phyloP scores from a whole-genome alignment of 495 filamentous ascomycete genomes.

The Pseudevernia furfuracea region DNA sequence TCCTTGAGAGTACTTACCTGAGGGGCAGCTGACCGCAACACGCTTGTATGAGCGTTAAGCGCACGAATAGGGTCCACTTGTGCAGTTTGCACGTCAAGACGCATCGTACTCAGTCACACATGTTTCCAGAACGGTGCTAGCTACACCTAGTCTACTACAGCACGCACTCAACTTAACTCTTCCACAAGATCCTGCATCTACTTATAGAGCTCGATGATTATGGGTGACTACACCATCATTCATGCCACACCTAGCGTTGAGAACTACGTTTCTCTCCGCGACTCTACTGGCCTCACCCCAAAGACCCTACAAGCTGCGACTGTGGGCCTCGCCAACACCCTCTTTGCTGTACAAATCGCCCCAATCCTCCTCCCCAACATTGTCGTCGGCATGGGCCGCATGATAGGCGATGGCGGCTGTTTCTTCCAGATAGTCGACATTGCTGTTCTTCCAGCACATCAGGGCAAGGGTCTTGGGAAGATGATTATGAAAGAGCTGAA shows the following conservation, averaged over 20 bases:
- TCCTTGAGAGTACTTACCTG: too few species aligned
- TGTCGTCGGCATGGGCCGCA: constrained; percentile 41
- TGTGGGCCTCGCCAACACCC: constrained; percentile 20
- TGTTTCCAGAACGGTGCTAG: neutral
- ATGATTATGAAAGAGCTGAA: constrained; percentile 39
- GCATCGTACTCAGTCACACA: too few species aligned
- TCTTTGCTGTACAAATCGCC: constrained; percentile 16
- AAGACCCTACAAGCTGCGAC: constrained; percentile 16
- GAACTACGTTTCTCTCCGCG: constrained; percentile 13
- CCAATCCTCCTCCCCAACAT: neutral
- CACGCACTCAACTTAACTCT: neutral
- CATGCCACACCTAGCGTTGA: constrained; percentile 11
- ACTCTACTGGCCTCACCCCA: constrained; percentile 14
- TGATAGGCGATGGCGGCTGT: constrained; percentile 48
- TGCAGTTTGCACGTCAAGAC: too few species aligned
- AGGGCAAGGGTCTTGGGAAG: constrained; percentile 43
- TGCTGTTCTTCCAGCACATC: constrained; percentile 42
- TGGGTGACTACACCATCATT: neutral
- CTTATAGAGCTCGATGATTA: neutral
- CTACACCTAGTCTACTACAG: neutral
- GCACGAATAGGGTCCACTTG: neutral
- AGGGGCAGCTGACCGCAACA: neutral
- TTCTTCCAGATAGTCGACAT: constrained; percentile 50
- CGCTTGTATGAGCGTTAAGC: neutral
- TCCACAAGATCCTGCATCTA: neutral